Evolutionary conservation across 208 protist species (phyloP).

Genomic region (Acanthamoeba castellanii): DNA sequence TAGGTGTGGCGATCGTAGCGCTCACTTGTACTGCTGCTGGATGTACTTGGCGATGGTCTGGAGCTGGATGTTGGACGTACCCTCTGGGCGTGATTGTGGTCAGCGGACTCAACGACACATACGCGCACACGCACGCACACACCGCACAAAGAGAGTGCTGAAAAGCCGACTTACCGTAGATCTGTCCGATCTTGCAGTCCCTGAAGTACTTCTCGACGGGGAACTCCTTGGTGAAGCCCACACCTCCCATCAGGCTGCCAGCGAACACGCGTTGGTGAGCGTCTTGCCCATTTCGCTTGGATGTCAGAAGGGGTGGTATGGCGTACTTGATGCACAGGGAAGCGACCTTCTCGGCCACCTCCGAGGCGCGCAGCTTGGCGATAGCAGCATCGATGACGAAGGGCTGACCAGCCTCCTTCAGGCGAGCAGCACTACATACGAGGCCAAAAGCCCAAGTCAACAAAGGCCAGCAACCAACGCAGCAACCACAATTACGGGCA

Average conservation of each 20-base stretch:
- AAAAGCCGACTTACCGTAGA: constrained; percentile 78
- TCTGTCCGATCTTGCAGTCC: constrained; percentile 87
- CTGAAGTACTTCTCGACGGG: constrained; percentile 96
- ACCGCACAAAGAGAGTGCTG: background rate
- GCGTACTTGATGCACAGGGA: constrained; percentile 33
- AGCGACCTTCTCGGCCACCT: constrained; percentile 78
- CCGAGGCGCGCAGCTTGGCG: constrained; percentile 95
- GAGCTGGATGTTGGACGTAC: constrained; percentile 97
- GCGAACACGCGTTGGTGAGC: constrained; percentile 46
- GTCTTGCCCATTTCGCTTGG: background rate
- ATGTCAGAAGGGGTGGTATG: background rate
- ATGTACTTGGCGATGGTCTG: constrained; percentile 95
- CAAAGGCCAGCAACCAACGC: background rate
- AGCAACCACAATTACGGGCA: background rate
- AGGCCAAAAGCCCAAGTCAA: constrained; percentile 73
- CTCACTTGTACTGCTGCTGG: constrained; percentile 85
- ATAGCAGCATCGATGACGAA: constrained; percentile 96
- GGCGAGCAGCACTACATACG: constrained; percentile 91
- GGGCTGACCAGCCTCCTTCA: constrained; percentile 91
- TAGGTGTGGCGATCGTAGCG: no score
- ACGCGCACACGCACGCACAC: background rate
- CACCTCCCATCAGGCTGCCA: constrained; percentile 95
- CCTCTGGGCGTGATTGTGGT: constrained; percentile 85
- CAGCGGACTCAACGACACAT: no score
- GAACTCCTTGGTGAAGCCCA: constrained; percentile 97